Evolutionary conservation across 805 yeast genomes (phyloP).

Genomic region (Cyberlindnera xishuangbannaensis): DNA sequence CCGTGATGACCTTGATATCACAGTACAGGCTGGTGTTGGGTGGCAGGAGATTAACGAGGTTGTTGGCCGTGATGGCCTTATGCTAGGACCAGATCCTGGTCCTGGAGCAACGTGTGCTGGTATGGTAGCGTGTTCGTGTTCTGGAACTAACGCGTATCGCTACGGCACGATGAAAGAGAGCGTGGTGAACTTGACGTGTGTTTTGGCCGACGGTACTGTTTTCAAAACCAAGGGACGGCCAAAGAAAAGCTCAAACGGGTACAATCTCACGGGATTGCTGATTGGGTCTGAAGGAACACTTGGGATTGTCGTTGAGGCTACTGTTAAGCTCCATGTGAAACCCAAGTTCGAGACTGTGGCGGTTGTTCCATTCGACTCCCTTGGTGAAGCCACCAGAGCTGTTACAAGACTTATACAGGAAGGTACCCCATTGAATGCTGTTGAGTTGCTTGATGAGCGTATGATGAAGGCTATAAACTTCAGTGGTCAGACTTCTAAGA

Average conservation of each 20-base stretch:
- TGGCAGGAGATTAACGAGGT: slow-evolving; percentile 65
- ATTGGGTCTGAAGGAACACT: slow-evolving; percentile 77
- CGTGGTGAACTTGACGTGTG: slow-evolving; percentile 61
- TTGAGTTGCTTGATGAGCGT: slow-evolving; percentile 66
- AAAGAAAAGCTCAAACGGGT: slow-evolving; percentile 72
- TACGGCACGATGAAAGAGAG: slow-evolving; percentile 80
- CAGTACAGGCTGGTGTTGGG: slow-evolving; percentile 72
- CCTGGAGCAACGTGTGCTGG: slow-evolving; percentile 81
- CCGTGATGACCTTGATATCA: slow-evolving; percentile 60
- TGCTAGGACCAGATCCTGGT: slow-evolving; percentile 75
- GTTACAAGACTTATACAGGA: slow-evolving; percentile 55
- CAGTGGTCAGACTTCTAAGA: slow-evolving; percentile 45
- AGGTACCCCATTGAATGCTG: slow-evolving; percentile 64
- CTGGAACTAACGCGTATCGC: slow-evolving; percentile 72
- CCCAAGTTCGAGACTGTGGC: slow-evolving; percentile 63
- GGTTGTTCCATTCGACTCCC: slow-evolving; percentile 59
- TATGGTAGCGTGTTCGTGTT: slow-evolving; percentile 69
- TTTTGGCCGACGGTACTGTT: slow-evolving; percentile 73
- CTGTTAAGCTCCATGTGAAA: slow-evolving; percentile 59
- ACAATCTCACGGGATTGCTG: slow-evolving; percentile 67
- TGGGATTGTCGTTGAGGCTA: slow-evolving; percentile 73
- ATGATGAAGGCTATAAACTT: slow-evolving; percentile 62
- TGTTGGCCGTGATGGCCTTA: slow-evolving; percentile 39
- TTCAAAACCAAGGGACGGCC: slow-evolving; percentile 70
- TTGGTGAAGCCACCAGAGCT: slow-evolving; percentile 66